Conservation (phyloP, 352 stramenopile species). For the Phytophthora aleatoria region DNA sequence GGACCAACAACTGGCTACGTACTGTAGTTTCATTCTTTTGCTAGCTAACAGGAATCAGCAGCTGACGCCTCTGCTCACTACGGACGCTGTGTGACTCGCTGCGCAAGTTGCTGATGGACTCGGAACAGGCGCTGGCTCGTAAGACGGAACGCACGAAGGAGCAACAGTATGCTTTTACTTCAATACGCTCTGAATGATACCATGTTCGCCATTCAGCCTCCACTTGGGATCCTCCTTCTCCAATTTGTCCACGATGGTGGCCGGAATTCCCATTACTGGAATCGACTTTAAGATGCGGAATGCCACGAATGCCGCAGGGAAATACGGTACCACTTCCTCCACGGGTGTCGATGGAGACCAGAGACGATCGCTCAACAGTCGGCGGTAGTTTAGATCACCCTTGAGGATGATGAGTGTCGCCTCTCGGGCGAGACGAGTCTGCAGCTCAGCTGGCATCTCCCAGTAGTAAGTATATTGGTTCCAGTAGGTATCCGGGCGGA, state of each 20-base stretch:
- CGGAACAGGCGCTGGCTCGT: not conserved
- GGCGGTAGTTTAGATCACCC: constrained; percentile 98
- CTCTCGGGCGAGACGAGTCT: constrained; percentile 30
- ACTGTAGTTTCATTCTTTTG: too few species aligned
- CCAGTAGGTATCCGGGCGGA: constrained; percentile 53
- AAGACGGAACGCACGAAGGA: too few species aligned
- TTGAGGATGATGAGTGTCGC: constrained; percentile 94
- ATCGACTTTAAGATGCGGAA: constrained; percentile 81
- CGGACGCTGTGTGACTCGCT: too few species aligned
- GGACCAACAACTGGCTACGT: too few species aligned
- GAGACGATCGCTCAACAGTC: constrained; percentile 92
- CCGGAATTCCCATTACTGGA: constrained; percentile 59
- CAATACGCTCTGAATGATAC: constrained; percentile 67
- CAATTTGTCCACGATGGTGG: constrained; percentile 43
- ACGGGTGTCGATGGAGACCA: constrained; percentile 90
- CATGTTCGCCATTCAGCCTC: constrained; percentile 70
- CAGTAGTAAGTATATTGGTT: constrained; percentile 81
- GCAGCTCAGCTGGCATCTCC: constrained; percentile 54
- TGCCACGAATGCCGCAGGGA: constrained; percentile 64
- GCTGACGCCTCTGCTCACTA: too few species aligned
- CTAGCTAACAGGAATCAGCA: too few species aligned
- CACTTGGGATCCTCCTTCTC: constrained; percentile 62
- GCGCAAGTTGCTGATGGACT: not conserved
- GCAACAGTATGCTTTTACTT: not conserved
- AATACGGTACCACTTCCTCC: constrained; percentile 82